Percentiles rank a stretch among this genome's conserved stretches.
phyloP scores from a whole-genome alignment of 108 stramenopile genomes.

The Pseudonitzschia delicatissima region DNA sequence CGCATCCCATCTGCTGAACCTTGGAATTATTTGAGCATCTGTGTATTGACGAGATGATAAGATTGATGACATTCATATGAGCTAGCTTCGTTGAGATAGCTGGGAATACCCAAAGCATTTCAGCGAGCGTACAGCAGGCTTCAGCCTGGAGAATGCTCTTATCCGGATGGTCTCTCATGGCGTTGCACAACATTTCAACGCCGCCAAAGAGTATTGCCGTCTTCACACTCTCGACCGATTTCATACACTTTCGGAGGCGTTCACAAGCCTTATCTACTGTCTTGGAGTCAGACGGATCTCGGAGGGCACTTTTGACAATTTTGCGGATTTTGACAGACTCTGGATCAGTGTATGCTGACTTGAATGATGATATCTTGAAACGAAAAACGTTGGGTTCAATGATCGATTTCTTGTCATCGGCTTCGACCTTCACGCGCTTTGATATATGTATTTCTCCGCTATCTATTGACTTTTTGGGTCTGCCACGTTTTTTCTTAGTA shows the following conservation, averaged over 20 bases:
- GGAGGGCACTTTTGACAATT: background rate
- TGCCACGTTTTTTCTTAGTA: background rate
- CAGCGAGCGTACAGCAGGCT: conserved; percentile 5
- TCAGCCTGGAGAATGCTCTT: background rate
- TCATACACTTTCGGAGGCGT: background rate
- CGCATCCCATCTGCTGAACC: conserved; percentile 1
- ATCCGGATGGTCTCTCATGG: conserved; percentile 3
- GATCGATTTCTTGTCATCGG: background rate
- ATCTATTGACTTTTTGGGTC: background rate
- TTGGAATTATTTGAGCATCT: background rate
- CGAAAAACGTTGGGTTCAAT: background rate
- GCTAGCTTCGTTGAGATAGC: background rate
- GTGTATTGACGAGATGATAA: background rate
- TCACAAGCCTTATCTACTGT: background rate
- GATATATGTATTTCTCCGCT: background rate
- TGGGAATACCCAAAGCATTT: conserved; percentile 2
- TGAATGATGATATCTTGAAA: background rate
- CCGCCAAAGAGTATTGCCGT: background rate
- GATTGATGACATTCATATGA: background rate
- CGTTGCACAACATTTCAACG: conserved; percentile 2
- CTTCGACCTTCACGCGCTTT: background rate
- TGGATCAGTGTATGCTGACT: conserved; percentile 1
- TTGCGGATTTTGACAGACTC: background rate
- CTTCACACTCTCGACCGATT: background rate
- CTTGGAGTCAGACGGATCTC: background rate